Base-by-base conservation (phyloP, 495 filamentous ascomycete species). In the Lophiotrema nucula region DNA sequence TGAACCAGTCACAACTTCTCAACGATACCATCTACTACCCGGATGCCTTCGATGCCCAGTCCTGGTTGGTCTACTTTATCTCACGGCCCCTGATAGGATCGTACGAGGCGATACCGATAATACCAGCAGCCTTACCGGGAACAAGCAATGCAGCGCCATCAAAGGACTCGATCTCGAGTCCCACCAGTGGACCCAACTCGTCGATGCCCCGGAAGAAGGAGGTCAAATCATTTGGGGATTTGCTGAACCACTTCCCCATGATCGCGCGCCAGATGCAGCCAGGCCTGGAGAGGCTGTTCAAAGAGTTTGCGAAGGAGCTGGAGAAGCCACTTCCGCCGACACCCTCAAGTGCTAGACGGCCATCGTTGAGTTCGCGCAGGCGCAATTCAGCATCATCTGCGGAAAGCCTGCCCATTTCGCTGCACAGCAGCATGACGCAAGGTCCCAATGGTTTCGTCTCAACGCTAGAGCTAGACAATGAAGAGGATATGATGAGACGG, bases 51-150 rank as follows among this genome's bases (percentile, higher is more conserved):
- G 92, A 96, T 35, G 85, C 88, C 19, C 84, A 88, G 44, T 85
- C 88, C 81, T 99, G 95, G 88, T 83, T 99, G 31, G 83, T 99
- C 49, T 97, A 99, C 78, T 97, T 90, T 71, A 95, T 99, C 50
- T 95, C 92, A 15, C 84, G 83, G 31, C 95, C 95, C n/a, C 72
- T 99, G 52, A 78, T 97, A 24, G 95, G 95, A 15, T 82, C 83
- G 0, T 88, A 84, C 73, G 91, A 95, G 53, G 80, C 88, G 25
- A 79, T 84, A 18, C 60, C 61, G 6, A 70, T 73, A 21, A 55
- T 67, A 19, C 60, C 73, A 12, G 72, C 72, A 4, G 39, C 60
- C 3, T 43, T 72, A 22, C 61, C 62, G 26, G 57, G 18, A 3
- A 24, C 37, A 4, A 46, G 28, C 10, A 31, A 54, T 38, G 24